Conservation (phyloP, 108 stramenopile species). For the Skeletonema tropicum region DNA sequence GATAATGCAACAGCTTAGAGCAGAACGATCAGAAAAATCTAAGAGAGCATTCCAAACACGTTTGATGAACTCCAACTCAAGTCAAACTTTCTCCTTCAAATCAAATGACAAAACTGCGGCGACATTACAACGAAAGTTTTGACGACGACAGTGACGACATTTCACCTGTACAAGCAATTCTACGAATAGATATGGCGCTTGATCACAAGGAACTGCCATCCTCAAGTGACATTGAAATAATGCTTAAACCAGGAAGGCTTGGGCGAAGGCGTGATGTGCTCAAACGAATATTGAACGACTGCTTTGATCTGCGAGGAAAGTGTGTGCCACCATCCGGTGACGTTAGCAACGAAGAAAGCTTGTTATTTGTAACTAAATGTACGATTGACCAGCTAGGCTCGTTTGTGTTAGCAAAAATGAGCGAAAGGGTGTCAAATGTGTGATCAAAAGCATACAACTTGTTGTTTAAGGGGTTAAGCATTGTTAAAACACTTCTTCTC, state of each 20-base stretch:
- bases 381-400: conserved; percentile 55
- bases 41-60: conserved; percentile 62
- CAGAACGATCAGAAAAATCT: conserved; percentile 51
- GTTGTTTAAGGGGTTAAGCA: background rate
- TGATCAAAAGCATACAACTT: too few relatives aligned
- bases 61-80: conserved; percentile 42
- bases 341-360: conserved; percentile 9
- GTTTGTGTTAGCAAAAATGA: conserved; percentile 49
- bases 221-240: conserved; percentile 57
- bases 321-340: conserved; percentile 55
- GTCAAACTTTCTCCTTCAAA: conserved; percentile 7
- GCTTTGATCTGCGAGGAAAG: conserved; percentile 70
- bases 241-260: conserved; percentile 57
- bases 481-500: background rate
- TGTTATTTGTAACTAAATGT: conserved; percentile 52
- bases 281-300: conserved; percentile 59
- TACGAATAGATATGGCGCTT: conserved; percentile 59
- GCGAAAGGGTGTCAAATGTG: background rate
- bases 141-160: conserved; percentile 11
- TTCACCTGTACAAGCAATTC: conserved; percentile 58
- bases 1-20: conserved; percentile 24
- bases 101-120: conserved; percentile 23
- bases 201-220: conserved; percentile 51
- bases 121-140: background rate
- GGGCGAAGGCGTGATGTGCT: conserved; percentile 56